A percentile compares a stretch with the other conserved stretches of the same genome.
Conservation (phyloP, 2,329 filamentous ascomycete species). For the Metarhizium guizhouense region DNA sequence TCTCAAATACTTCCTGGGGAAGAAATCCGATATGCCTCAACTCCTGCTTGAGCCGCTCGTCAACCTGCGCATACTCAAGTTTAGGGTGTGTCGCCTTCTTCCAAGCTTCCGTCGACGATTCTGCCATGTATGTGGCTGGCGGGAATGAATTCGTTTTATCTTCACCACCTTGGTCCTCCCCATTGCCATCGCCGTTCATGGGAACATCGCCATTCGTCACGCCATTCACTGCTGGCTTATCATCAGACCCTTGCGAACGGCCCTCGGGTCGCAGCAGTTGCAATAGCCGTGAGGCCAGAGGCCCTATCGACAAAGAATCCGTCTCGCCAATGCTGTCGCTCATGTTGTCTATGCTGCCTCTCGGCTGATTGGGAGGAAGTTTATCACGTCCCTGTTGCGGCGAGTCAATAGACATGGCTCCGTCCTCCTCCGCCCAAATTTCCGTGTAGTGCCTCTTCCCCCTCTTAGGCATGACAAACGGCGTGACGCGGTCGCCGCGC, state of each 20-base stretch:
- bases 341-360: conserved; percentile 79
- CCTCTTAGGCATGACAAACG: conserved; percentile 79
- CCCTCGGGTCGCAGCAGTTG: conserved; percentile 73
- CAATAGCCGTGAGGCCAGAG: conserved; percentile 73
- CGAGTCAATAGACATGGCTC: conserved; percentile 63
- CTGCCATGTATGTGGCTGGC: conserved; percentile 71
- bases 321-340: conserved; percentile 80
- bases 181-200: conserved; percentile 39
- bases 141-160: conserved; percentile 37
- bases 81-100: conserved; percentile 68
- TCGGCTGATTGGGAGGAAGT: conserved; percentile 69
- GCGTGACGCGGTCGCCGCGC: conserved; percentile 71
- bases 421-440: conserved; percentile 91
- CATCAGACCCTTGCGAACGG: conserved; percentile 46
- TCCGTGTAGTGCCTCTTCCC: conserved; percentile 83
- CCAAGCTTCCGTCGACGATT: conserved; percentile 67
- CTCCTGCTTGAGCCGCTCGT: conserved; percentile 86
- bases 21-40: conserved; percentile 85
- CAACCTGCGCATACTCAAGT: conserved; percentile 76
- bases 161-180: conserved; percentile 22
- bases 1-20: conserved; percentile 51
- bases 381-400: conserved; percentile 53
- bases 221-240: conserved; percentile 45
- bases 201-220: conserved; percentile 44
- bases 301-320: conserved; percentile 81